phyloP scores from a whole-genome alignment of 257 asterid genomes.

The Ilex asprella region DNA sequence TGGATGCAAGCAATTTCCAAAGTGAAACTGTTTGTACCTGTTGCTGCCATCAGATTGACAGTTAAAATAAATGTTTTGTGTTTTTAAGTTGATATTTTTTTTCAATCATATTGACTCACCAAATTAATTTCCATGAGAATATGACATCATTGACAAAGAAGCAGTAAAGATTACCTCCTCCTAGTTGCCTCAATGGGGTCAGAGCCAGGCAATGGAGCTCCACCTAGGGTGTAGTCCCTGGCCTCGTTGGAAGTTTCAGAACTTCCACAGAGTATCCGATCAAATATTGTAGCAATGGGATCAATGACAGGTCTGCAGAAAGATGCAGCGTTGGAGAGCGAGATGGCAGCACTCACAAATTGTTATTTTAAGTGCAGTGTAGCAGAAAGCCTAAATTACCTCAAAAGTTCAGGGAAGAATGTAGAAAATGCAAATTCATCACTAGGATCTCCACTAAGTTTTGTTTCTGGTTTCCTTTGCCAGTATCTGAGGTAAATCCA shows the following conservation, averaged over 20 bases:
- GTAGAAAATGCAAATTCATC: constrained; percentile 85
- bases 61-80: too few relatives aligned
- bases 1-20: too few relatives aligned
- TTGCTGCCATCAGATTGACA: too few relatives aligned
- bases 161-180: constrained; percentile 53
- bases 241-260: constrained; percentile 50
- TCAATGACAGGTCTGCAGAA: constrained; percentile 63
- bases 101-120: too few relatives aligned
- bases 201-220: constrained; percentile 64
- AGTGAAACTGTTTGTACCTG: too few relatives aligned
- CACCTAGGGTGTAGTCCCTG: constrained; percentile 53
- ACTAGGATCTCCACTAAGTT: constrained; percentile 85
- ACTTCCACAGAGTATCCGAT: constrained; percentile 71
- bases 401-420: constrained; percentile 67
- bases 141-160: background rate
- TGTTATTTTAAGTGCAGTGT: background rate
- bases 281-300: constrained; percentile 67
- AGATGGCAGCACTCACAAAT: constrained; percentile 8
- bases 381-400: constrained; percentile 26
- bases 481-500: constrained; percentile 94
- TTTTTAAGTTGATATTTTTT: too few relatives aligned
- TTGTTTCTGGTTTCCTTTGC: constrained; percentile 72
- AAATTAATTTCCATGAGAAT: background rate
- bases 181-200: constrained; percentile 89
- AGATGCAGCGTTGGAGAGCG: constrained; percentile 12